These are phyloP conservation scores for Trichophyton simii DNA, from an alignment of 2,329 filamentous ascomycete genomes.

Conservation along the genomic window DNA sequence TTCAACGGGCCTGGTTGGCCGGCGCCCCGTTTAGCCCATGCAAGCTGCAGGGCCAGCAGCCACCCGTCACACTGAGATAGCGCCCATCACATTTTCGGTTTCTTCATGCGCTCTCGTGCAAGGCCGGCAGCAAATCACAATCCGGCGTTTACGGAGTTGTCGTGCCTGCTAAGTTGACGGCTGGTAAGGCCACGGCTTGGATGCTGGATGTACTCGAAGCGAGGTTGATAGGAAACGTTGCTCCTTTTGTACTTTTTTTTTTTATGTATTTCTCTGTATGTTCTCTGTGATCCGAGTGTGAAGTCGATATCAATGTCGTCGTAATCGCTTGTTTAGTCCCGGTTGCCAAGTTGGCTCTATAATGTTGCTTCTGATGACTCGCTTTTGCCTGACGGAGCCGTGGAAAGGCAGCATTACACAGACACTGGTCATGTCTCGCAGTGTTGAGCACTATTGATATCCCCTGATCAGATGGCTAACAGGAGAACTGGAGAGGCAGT, in stretches of 20 bases:
- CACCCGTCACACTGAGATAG: background rate
- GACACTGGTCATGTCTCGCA: background rate
- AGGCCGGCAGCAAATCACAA: background rate
- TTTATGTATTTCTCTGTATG: no score
- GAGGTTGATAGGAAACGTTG: background rate
- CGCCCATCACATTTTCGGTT: conserved; percentile 2
- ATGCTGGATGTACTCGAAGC: background rate
- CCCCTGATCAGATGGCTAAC: background rate
- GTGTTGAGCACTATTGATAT: background rate
- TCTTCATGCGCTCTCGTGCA: background rate
- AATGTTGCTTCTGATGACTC: background rate
- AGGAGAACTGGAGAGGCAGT: no score
- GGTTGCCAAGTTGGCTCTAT: background rate
- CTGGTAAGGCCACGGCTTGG: background rate
- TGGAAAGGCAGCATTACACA: background rate
- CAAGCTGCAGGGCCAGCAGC: background rate
- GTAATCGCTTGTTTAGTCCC: background rate
- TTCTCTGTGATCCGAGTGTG: background rate
- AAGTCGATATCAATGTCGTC: background rate
- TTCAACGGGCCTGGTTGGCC: conserved; percentile 1
- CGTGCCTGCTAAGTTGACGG: background rate
- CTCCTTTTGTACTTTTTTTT: background rate
- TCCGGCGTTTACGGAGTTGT: background rate
- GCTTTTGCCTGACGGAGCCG: background rate
- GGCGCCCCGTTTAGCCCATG: background rate